Evolutionary conservation across 148 eudicot genomes (phyloP).

Genomic region (Rhododendron ferrugineum): DNA sequence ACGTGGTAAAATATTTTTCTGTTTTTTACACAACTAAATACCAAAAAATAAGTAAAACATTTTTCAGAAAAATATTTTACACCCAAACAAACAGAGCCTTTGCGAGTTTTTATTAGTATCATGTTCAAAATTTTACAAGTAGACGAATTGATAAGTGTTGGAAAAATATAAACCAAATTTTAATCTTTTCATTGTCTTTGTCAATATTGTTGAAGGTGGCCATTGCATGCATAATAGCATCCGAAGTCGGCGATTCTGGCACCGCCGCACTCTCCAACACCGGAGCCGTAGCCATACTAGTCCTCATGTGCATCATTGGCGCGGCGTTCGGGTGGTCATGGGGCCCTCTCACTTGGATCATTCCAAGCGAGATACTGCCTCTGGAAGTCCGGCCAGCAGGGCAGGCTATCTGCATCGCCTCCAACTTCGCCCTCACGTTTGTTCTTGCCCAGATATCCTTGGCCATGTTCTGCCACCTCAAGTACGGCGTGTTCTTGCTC

Average conservation of each 20-base stretch:
- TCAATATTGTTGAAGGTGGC: conserved; percentile 13
- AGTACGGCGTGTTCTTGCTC: conserved; percentile 32
- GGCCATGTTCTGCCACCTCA: conserved; percentile 36
- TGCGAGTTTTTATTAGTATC: neutral
- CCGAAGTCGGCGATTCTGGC: conserved; percentile 7
- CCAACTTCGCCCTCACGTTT: conserved; percentile 34
- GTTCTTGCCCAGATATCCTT: conserved; percentile 31
- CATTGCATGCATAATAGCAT: conserved; percentile 25
- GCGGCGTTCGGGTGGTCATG: conserved; percentile 55
- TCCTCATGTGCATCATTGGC: conserved; percentile 25
- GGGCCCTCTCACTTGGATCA: conserved; percentile 43
- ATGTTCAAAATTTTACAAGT: neutral
- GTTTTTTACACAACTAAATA: too few species aligned
- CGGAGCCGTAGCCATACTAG: conserved; percentile 11
- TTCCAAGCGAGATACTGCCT: conserved; percentile 38
- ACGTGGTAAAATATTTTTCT: too few species aligned
- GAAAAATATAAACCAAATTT: neutral
- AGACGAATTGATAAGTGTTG: neutral
- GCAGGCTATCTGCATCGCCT: conserved; percentile 29
- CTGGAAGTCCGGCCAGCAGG: conserved; percentile 1
- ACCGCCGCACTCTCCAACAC: conserved; percentile 1
- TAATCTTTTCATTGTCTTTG: neutral
- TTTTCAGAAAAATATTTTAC: too few species aligned
- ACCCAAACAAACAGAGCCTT: too few species aligned
- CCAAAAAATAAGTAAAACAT: too few species aligned